Conservation (phyloP, 2,329 filamentous ascomycete genomes). For the Diplodia sapinea region DNA sequence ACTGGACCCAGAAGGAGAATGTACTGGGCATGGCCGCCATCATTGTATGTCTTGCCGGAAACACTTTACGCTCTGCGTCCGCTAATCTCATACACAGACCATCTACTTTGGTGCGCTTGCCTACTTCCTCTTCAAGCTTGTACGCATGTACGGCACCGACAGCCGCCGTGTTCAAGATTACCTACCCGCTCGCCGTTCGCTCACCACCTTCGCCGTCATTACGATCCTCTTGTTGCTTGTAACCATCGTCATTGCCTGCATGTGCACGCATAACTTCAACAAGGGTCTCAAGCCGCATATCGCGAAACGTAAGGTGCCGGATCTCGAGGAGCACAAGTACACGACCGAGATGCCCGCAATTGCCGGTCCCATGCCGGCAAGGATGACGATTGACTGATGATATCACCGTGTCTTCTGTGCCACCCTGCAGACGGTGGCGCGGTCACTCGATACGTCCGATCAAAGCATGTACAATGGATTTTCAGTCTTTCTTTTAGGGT, state of each 20-base stretch:
- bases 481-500: slow-evolving; percentile 12
- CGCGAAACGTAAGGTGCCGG: slow-evolving; percentile 60
- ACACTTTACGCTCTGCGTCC: neutral
- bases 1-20: slow-evolving; percentile 83
- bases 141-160: slow-evolving; percentile 82
- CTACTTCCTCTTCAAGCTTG: slow-evolving; percentile 98
- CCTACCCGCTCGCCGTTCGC: slow-evolving; percentile 76
- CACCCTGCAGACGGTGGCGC: slow-evolving; percentile 18
- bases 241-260: slow-evolving; percentile 84
- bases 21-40: slow-evolving; percentile 75
- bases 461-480: slow-evolving; percentile 25
- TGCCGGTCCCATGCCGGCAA: slow-evolving; percentile 51
- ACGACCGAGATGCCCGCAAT: slow-evolving; percentile 57
- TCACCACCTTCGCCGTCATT: slow-evolving; percentile 93
- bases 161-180: slow-evolving; percentile 62
- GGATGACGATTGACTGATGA: slow-evolving; percentile 49
- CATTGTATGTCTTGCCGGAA: slow-evolving; percentile 61
- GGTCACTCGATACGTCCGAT: slow-evolving; percentile 3
- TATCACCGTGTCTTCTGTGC: neutral
- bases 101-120: slow-evolving; percentile 87
- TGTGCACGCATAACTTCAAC: slow-evolving; percentile 90
- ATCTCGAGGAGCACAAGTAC: slow-evolving; percentile 57
- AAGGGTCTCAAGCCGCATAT: slow-evolving; percentile 89
- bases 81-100: slow-evolving; percentile 51
- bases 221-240: slow-evolving; percentile 86